Base-by-base conservation (phyloP, 1,139 yeast species). In the Blastobotrys capitulatus region DNA sequence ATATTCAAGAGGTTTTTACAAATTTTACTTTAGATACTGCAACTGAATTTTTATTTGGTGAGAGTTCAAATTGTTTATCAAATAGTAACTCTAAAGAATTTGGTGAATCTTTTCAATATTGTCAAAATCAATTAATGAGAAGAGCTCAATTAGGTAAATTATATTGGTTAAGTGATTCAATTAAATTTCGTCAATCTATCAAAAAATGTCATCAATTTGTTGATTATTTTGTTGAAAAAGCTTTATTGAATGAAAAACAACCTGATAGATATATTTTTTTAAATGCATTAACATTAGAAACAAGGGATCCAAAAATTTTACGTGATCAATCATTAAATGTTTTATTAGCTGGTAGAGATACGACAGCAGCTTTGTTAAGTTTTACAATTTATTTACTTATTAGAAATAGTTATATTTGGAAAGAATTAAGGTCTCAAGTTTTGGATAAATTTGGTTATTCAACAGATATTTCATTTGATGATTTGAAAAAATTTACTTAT, bases 21-120 rank as follows among this genome's bases (percentile, higher is more conserved):
- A 64, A 69, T 55, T 66, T 79, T 46, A 79, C 83, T 6, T 71
- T 79, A 57, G 84, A 79, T 58, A 72, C 80, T n/a, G 77, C 83
- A 8, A 75, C 82, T n/a, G 82, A 78, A 60, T 78, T 79, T 58
- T 66, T 79, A 56, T 78, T 79, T 63, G 83, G 83, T 25, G 76
- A 73, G 58, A 70, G 77, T 5, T 75, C 72, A 16, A 68, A 68
- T 48, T 62, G 73, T 20, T 67, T 76, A 46, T 26, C 51, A 2
- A 25, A 12, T 2, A 16, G 8, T 13, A 58, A 79, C 47, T 16
- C 37, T 3, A 37, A 26, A 19, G 68, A 66, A 16, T 77, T 77
- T 60, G 75, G 76, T 38, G 63, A 65, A 1, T 69, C 78, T 6
- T 77, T 77, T 62, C 73, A 75, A 56, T 54, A 53, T 32, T 64